These are phyloP conservation scores for Russula sp. DNA, from an alignment of 768 basidiomycete species.

Conservation along the genomic window DNA sequence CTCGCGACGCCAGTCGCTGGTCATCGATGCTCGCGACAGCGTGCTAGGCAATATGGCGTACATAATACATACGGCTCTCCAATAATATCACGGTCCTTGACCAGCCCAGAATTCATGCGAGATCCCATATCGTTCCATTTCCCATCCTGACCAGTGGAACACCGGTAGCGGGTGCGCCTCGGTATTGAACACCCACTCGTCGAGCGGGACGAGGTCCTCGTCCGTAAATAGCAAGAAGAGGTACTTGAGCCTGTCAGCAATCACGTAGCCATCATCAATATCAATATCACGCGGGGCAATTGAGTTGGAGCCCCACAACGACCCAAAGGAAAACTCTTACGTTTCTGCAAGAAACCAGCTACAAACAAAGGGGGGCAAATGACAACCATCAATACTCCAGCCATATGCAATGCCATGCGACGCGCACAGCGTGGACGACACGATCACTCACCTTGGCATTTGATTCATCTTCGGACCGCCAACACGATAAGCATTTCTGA, in stretches of 20 bases:
- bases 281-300: no score
- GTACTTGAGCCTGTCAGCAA: constrained; percentile 51
- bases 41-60: no score
- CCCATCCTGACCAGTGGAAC: constrained; percentile 52
- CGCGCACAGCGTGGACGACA: background rate
- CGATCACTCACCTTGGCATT: constrained; percentile 64
- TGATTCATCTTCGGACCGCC: constrained; percentile 35
- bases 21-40: no score
- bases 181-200: constrained; percentile 43
- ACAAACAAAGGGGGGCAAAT: background rate
- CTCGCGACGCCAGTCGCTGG: no score
- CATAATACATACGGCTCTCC: no score
- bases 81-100: no score
- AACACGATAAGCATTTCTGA: constrained; percentile 40
- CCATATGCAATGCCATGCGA: background rate
- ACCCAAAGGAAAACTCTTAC: constrained; percentile 22
- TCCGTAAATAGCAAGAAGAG: constrained; percentile 61
- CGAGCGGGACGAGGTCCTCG: constrained; percentile 46
- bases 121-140: constrained; percentile 40
- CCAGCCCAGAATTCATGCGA: background rate
- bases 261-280: background rate
- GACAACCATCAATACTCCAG: background rate
- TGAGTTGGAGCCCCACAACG: no score
- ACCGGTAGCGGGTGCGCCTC: constrained; percentile 73
- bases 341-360: constrained; percentile 54